phyloP scores from a whole-genome alignment of 140 eudicot species.

The Artemisia princeps region DNA sequence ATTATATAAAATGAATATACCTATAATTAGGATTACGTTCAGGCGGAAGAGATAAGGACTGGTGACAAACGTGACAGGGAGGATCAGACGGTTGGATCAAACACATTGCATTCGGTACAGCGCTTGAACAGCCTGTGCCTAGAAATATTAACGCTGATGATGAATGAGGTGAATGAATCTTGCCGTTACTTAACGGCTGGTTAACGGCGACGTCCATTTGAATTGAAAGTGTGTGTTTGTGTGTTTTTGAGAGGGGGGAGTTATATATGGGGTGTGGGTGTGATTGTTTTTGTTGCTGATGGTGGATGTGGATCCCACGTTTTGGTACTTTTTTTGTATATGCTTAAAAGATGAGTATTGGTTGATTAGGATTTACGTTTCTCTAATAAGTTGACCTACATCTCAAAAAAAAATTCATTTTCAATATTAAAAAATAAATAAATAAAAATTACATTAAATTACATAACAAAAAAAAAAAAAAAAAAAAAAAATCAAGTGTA shows the following conservation, averaged over 20 bases:
- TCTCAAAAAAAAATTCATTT: no score
- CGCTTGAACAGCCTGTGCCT: conserved; percentile 95
- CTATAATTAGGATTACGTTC: conserved; percentile 80
- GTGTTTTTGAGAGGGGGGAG: no score
- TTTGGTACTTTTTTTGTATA: no score
- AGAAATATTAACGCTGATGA: conserved; percentile 51
- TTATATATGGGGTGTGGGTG: no score
- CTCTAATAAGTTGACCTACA: no score
- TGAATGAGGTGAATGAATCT: conserved; percentile 26
- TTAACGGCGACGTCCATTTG: conserved; percentile 26
- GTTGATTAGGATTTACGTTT: no score
- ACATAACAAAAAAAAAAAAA: no score
- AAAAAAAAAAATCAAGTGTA: neutral
- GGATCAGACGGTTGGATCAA: conserved; percentile 79
- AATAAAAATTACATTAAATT: no score
- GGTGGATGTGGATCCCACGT: no score
- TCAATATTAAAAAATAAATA: no score
- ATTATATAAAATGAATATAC: conserved; percentile 14
- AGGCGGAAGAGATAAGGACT: conserved; percentile 60
- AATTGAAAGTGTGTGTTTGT: neutral
- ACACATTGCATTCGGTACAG: conserved; percentile 77
- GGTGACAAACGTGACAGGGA: conserved; percentile 67
- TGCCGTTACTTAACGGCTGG: conserved; percentile 43
- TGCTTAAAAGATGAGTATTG: no score
- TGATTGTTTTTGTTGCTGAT: no score